Percentiles rank a stretch among this genome's conserved stretches.
phyloP scores from a whole-genome alignment of 805 yeast genomes.

The Blastobotrys muscicola region DNA sequence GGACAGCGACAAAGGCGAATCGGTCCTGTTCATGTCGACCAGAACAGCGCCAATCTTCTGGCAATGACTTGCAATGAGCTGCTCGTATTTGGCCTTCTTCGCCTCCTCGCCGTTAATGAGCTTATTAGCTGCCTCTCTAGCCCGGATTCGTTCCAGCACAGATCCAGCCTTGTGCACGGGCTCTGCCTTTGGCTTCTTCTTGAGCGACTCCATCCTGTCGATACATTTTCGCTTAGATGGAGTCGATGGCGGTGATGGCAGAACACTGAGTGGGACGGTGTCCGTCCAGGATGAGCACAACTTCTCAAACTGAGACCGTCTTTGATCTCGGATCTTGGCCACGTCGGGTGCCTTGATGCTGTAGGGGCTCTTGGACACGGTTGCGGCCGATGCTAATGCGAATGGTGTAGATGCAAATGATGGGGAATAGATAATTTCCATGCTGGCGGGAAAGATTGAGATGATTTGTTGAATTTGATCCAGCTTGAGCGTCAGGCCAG shows the following conservation, averaged over 20 bases:
- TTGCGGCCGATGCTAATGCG: too few relatives aligned
- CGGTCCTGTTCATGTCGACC: too few relatives aligned
- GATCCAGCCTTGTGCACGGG: slow-evolving; percentile 3
- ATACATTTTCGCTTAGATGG: slow-evolving; percentile 1
- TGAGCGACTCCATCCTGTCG: slow-evolving; percentile 7
- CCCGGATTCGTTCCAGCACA: slow-evolving; percentile 24
- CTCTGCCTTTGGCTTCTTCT: slow-evolving; percentile 2
- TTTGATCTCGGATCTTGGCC: background rate
- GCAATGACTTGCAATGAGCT: slow-evolving; percentile 19
- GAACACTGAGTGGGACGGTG: background rate
- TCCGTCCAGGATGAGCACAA: background rate
- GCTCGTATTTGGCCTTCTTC: slow-evolving; percentile 7
- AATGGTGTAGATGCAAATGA: background rate
- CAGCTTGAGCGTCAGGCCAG: slow-evolving; percentile 14
- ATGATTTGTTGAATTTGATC: slow-evolving; percentile 17
- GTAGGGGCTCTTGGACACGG: too few relatives aligned
- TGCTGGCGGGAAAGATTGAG: slow-evolving; percentile 14
- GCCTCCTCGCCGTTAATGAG: background rate
- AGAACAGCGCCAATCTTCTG: slow-evolving; percentile 5
- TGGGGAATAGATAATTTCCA: background rate
- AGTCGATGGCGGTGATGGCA: background rate
- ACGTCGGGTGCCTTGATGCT: background rate
- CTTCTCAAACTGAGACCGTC: slow-evolving; percentile 1
- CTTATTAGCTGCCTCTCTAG: slow-evolving; percentile 20
- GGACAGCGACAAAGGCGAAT: background rate